Evolutionary conservation across 2,329 filamentous ascomycete species (phyloP).

Genomic region (Ploettnerulaceae sp.): DNA sequence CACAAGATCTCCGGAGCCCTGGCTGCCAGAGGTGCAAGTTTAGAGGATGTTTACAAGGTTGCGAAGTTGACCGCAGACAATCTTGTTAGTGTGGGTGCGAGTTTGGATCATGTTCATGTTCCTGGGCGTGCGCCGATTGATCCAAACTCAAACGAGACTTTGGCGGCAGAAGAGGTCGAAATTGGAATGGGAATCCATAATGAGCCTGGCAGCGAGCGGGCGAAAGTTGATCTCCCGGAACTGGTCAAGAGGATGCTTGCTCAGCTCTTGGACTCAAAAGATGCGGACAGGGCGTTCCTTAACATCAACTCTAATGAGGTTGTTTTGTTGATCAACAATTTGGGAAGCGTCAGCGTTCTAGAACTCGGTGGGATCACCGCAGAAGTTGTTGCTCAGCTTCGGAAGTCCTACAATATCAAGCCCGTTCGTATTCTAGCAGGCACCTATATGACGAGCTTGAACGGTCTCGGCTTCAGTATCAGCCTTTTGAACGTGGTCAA

Average conservation of each 20-base stretch:
- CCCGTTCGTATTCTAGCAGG: constrained; percentile 58
- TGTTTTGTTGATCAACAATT: constrained; percentile 63
- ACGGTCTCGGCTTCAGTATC: constrained; percentile 67
- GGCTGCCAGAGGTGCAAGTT: constrained; percentile 61
- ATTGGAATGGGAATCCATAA: constrained; percentile 73
- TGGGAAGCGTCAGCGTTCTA: constrained; percentile 62
- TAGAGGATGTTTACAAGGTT: constrained; percentile 68
- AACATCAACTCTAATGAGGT: constrained; percentile 55
- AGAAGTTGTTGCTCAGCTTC: constrained; percentile 59
- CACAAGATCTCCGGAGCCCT: constrained; percentile 84
- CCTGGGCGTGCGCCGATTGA: constrained; percentile 63
- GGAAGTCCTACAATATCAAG: constrained; percentile 52
- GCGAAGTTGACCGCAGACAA: constrained; percentile 70
- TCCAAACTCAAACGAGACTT: constrained; percentile 47
- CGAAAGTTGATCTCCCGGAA: constrained; percentile 44
- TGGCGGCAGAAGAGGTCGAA: constrained; percentile 55
- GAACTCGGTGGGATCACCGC: constrained; percentile 63
- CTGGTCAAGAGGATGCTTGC: constrained; percentile 58
- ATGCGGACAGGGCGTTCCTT: constrained; percentile 60
- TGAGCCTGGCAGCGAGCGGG: constrained; percentile 50
- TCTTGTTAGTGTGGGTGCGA: constrained; percentile 79
- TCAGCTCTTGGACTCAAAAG: constrained; percentile 57
- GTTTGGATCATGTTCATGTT: constrained; percentile 87
- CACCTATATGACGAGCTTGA: constrained; percentile 68
- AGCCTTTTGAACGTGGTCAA: constrained; percentile 59